These are phyloP conservation scores for Calendula officinalis DNA, from an alignment of 129 eudicot species.

Conservation along the genomic window DNA sequence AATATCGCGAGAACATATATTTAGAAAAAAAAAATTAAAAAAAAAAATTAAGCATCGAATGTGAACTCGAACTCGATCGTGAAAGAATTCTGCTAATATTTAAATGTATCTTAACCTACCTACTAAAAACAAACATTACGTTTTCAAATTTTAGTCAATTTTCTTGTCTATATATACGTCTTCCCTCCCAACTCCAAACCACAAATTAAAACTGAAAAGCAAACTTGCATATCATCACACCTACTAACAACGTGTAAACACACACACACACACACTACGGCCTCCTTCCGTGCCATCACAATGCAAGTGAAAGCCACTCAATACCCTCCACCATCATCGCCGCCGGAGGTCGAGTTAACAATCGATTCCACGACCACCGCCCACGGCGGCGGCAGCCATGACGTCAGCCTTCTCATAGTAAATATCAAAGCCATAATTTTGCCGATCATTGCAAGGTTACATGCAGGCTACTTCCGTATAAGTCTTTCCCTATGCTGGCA, in stretches of 20 bases:
- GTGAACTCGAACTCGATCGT: no score
- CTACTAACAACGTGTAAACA: slow-evolving; percentile 18
- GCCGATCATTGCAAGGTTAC: slow-evolving; percentile 40
- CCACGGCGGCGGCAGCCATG: neutral
- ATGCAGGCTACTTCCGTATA: slow-evolving; percentile 77
- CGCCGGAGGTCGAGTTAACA: slow-evolving; percentile 22
- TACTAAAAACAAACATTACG: neutral
- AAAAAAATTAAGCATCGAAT: no score
- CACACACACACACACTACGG: slow-evolving; percentile 22
- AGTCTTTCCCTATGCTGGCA: slow-evolving; percentile 57
- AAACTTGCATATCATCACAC: slow-evolving; percentile 18
- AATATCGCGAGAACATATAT: no score
- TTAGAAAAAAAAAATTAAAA: no score
- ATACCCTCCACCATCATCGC: slow-evolving; percentile 13
- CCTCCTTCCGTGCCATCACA: no score
- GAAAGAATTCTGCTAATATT: no score
- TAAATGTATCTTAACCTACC: no score
- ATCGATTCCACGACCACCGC: slow-evolving; percentile 23
- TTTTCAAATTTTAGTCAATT: neutral
- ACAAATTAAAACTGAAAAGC: slow-evolving; percentile 2
- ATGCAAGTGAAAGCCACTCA: slow-evolving; percentile 4
- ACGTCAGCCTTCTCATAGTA: neutral
- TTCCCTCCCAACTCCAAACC: slow-evolving; percentile 4
- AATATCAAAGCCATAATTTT: slow-evolving; percentile 13
- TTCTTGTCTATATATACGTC: slow-evolving; percentile 14